Conservation (phyloP, 2,329 filamentous ascomycete species). For the Fusarium incarnatum region DNA sequence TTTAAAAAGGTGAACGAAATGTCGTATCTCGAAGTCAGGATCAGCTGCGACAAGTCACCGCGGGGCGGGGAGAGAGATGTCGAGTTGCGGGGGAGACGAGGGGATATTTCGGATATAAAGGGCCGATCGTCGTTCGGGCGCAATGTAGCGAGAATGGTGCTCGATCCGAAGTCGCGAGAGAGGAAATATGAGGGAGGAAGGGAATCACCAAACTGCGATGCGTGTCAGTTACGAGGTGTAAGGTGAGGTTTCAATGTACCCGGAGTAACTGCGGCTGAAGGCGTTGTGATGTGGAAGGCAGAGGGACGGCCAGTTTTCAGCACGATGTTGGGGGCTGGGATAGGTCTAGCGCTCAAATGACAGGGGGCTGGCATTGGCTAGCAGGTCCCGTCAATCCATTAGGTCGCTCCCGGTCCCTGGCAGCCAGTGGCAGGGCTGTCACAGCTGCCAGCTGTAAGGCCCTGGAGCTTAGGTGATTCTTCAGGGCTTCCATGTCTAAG, state of each 20-base stretch:
- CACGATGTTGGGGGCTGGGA: conserved; percentile 40
- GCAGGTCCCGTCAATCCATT: background rate
- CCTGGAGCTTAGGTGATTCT: conserved; percentile 28
- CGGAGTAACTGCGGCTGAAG: conserved; percentile 48
- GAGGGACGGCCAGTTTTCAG: conserved; percentile 28
- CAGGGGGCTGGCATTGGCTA: conserved; percentile 7
- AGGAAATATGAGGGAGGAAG: conserved; percentile 21
- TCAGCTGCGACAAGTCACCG: conserved; percentile 38
- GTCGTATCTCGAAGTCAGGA: conserved; percentile 21
- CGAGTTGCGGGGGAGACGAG: conserved; percentile 13
- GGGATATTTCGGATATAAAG: conserved; percentile 13
- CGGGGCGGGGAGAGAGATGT: conserved; percentile 38
- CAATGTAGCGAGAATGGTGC: conserved; percentile 8
- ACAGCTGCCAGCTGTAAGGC: conserved; percentile 32
- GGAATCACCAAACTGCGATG: conserved; percentile 32
- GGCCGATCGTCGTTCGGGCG: conserved; percentile 27
- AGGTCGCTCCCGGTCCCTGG: conserved; percentile 23
- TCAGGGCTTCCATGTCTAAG: conserved; percentile 5
- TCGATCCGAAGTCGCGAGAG: conserved; percentile 29
- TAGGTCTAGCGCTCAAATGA: conserved; percentile 50
- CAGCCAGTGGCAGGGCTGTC: conserved; percentile 34
- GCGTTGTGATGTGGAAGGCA: conserved; percentile 48
- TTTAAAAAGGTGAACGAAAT: conserved; percentile 29
- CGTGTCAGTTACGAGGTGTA: conserved; percentile 41
- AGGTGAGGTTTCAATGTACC: conserved; percentile 43